Conservation (phyloP, 73 alveolate genomes). For the Urostyla sp. region DNA sequence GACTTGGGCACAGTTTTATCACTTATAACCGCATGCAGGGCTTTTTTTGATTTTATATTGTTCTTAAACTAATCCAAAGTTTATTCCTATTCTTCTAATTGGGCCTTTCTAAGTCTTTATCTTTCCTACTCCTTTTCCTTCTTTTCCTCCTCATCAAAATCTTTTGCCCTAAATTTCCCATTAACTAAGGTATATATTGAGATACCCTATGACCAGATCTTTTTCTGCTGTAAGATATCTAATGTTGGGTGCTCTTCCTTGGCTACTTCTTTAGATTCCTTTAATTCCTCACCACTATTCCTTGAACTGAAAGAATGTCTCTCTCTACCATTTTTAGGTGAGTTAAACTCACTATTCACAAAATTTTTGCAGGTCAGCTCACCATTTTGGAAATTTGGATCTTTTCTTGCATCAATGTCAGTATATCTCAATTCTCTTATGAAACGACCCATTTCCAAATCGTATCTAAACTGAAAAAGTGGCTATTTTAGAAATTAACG, state of each 20-base stretch:
- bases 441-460: slow-evolving; percentile 14
- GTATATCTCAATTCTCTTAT: slow-evolving; percentile 34
- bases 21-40: slow-evolving; percentile 45
- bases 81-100: slow-evolving; percentile 19
- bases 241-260: not conserved
- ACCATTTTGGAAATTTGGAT: slow-evolving; percentile 61
- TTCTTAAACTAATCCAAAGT: slow-evolving; percentile 29
- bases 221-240: slow-evolving; percentile 4
- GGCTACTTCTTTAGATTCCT: too few relatives aligned
- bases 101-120: not conserved
- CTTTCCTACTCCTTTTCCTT: slow-evolving; percentile 31
- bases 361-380: too few relatives aligned
- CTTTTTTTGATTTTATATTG: slow-evolving; percentile 54
- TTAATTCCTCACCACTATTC: too few relatives aligned
- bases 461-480: slow-evolving; percentile 45
- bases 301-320: too few relatives aligned
- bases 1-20: slow-evolving; percentile 54
- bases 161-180: slow-evolving; percentile 31
- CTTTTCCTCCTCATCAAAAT: slow-evolving; percentile 34
- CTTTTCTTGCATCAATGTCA: slow-evolving; percentile 19
- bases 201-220: slow-evolving; percentile 54
- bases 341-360: too few relatives aligned
- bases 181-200: slow-evolving; percentile 18
- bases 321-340: too few relatives aligned
- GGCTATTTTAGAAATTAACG: slow-evolving; percentile 12